Percentiles rank a stretch among this genome's conserved stretches.
Conservation (phyloP, 78 protist species). For the Planoprotostelium fungivorum region DNA sequence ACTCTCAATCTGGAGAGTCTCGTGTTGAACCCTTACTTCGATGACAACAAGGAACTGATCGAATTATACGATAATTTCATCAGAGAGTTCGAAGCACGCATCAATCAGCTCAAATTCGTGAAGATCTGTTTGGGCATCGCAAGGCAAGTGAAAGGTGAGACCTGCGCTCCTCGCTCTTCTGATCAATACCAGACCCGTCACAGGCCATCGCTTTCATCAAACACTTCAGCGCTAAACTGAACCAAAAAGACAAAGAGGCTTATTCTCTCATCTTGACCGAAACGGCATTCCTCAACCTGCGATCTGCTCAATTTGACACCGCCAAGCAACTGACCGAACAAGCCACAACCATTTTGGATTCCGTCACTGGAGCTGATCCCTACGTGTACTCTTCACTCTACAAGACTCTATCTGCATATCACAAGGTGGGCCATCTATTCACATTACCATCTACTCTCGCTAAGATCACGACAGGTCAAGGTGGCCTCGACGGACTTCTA, state of each 20-base stretch:
- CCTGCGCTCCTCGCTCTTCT: slow-evolving; percentile 21
- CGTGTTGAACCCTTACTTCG: slow-evolving; percentile 15
- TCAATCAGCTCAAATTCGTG: slow-evolving; percentile 60
- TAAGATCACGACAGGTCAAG: slow-evolving; percentile 1
- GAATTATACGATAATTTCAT: slow-evolving; percentile 54
- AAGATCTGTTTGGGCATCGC: slow-evolving; percentile 36
- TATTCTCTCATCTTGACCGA: background rate
- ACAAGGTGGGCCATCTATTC: slow-evolving; percentile 18
- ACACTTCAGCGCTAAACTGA: background rate
- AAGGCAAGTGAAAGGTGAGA: slow-evolving; percentile 33
- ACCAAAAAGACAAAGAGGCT: background rate
- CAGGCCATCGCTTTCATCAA: background rate
- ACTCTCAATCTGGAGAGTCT: slow-evolving; percentile 28
- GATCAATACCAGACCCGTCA: background rate
- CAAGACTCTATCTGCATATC: slow-evolving; percentile 13
- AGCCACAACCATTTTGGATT: background rate
- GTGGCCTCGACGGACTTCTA: slow-evolving; percentile 54
- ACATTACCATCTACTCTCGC: background rate
- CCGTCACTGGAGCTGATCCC: slow-evolving; percentile 27
- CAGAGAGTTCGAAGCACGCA: slow-evolving; percentile 51
- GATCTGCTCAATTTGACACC: background rate
- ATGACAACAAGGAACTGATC: slow-evolving; percentile 22
- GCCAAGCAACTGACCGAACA: background rate
- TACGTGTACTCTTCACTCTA: slow-evolving; percentile 28
- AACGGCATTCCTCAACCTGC: background rate